Evolutionary conservation across 83 land plant species (phyloP), one percentile per base, ranked within the genome.

Genomic region (Thuja plicata): DNA sequence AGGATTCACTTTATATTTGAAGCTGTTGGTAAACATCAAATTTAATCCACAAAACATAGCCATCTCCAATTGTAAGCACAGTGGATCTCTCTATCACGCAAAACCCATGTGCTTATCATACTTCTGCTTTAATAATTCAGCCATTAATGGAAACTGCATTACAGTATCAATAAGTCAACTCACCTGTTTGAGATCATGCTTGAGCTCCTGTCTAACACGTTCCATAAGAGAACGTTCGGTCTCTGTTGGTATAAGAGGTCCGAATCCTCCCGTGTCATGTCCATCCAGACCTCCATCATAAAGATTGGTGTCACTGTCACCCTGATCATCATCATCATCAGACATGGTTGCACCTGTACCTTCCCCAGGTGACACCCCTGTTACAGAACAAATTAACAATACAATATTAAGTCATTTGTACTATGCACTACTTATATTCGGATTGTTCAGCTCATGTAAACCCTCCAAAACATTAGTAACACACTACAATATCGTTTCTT

Each of bases 321-420:
- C 90, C n/a, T 94, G 94, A 35, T 96, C 97, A 62, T 96, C 97
- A 13, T 97, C 98, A 79, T 95, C 98, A 86, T 97, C 98, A 13
- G 96, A 94, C 97, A 97, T 96, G 16, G 98, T 97, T 54, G 95
- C 96, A 37, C 98, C 98, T 40, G 96, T 93, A 37, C 96, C 98
- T 90, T 96, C 98, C 27, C 96, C 98, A 13, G 95, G 95, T 17
- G 97, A 93, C 15, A 96, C 97, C 52, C 98, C 98, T 96, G 93
- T 87, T 88, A n/a, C 78, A 87, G 6, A 87, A 32, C 50, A 88
- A 38, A 30, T 88, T 19, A 48, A 85, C 16, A 88, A 21, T 45
- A 9, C 5, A 27, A 88, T 8, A 83, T 43, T 83, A 12, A 84
- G 86, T 84, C 35, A 82, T 82, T 82, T 82, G 21, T 88, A 81